Evolutionary conservation across 257 asterid species (phyloP).

Genomic region (Przewalskia tangutica): DNA sequence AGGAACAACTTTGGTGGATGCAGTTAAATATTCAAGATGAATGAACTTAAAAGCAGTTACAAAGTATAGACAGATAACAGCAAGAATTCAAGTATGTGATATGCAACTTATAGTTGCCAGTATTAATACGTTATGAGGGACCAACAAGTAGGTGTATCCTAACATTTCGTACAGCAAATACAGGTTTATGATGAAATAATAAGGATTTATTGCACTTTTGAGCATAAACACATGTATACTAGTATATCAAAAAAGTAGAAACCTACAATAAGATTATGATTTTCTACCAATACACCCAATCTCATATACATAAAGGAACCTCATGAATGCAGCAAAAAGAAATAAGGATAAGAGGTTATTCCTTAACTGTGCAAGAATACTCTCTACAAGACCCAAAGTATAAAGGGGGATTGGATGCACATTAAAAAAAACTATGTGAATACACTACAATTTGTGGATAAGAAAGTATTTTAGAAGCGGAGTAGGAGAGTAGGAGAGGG

Average conservation of each 20-base stretch:
- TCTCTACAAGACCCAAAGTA: neutral
- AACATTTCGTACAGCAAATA: neutral
- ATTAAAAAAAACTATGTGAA: too few relatives aligned
- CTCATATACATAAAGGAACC: neutral
- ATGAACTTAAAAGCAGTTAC: neutral
- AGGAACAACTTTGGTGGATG: neutral
- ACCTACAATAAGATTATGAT: neutral
- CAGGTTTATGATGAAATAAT: neutral
- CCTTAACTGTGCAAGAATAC: neutral
- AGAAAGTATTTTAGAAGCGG: neutral
- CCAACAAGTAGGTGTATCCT: neutral
- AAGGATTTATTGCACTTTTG: neutral
- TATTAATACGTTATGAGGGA: neutral
- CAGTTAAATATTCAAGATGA: neutral
- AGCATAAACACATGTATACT: neutral
- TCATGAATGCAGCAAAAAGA: neutral
- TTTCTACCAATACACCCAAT: neutral
- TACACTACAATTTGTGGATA: neutral
- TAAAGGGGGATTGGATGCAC: too few relatives aligned
- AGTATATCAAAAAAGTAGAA: neutral
- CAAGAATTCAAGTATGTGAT: neutral
- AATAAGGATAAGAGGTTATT: neutral
- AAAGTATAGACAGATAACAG: neutral
- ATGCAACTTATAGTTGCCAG: neutral
- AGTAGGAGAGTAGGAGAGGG: neutral